Base-by-base conservation (phyloP, 2,329 filamentous ascomycete species). In the Apiospora aurea region DNA sequence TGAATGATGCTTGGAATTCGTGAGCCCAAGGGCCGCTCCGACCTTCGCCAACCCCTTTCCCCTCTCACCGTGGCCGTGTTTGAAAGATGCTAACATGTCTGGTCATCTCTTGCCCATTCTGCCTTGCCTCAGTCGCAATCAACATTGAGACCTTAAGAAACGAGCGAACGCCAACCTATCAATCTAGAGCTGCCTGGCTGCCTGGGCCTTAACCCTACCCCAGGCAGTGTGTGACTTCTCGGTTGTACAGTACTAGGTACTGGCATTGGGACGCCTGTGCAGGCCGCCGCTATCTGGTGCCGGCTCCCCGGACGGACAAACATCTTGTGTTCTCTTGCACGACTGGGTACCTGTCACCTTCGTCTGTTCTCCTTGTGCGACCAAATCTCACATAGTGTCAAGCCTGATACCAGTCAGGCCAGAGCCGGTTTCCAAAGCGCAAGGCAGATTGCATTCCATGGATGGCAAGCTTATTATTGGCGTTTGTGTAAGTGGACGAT, bases 321-420 rank as follows among this genome's bases (percentile, higher is more conserved):
- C 29, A 64, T 38, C 57, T 64, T 64, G 57, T 64, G 34, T 41
- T 41, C 57, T 64, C 18, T 64, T 64, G 57, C 57, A 41, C 57
- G 34, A 64, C 57, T 64, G 57, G 41, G 57, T 64, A 41, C 57
- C 51, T 64, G 57, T 64, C 57, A 64, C 57, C 57, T 64, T 61
- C 57, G 34, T 64, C 57, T 41, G 57, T 64, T 64, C 57, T 64
- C 29, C 57, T 64, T 24, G 57, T 64, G 21, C 57, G 34, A 64
- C 57, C 21, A 64, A 64, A 64, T 64, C 34, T 41, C 21, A 64
- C 57, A 38, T 34, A 38, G 8, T 34, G 34, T 41, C 57, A 29
- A 29, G 29, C 21, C 34, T 64, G 24, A 41, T 34, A 6, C 18
- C 16, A n/a, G 34, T 34, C 57, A 38, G 11, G 57, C 34, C 34